A percentile compares a stretch with the other conserved stretches of the same genome.
These are phyloP conservation scores for Floccularia luteovirens DNA, from an alignment of 768 basidiomycete species.

Conservation along the genomic window DNA sequence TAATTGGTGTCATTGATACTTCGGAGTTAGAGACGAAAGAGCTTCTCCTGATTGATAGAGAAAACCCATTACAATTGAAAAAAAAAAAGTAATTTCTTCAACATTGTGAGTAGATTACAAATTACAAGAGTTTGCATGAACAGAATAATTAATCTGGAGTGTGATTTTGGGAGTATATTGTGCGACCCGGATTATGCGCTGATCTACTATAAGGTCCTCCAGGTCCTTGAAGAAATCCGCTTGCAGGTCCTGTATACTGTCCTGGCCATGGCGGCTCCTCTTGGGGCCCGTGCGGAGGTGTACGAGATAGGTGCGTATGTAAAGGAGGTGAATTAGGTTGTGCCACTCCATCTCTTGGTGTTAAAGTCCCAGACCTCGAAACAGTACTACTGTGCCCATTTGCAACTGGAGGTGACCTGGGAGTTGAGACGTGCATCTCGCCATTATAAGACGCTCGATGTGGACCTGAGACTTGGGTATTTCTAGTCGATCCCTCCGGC, in stretches of 20 bases:
- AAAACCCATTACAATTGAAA: too few relatives aligned
- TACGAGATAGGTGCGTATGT: conserved; percentile 8
- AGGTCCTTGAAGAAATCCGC: conserved; percentile 39
- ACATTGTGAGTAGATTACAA: too few relatives aligned
- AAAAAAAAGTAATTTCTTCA: too few relatives aligned
- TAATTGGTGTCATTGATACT: too few relatives aligned
- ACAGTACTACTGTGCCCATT: conserved; percentile 15
- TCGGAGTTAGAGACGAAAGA: too few relatives aligned
- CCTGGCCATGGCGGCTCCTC: conserved; percentile 19
- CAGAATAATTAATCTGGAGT: conserved; percentile 19
- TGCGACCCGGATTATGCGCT: conserved; percentile 47
- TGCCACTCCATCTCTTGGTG: conserved; percentile 13
- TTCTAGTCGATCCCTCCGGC: not conserved
- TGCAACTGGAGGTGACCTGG: conserved; percentile 12
- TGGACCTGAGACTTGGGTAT: too few relatives aligned
- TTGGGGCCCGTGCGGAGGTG: conserved; percentile 9
- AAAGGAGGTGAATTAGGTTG: conserved; percentile 10
- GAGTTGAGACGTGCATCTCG: too few relatives aligned
- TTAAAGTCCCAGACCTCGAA: conserved; percentile 14
- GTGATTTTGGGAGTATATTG: conserved; percentile 51
- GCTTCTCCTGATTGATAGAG: too few relatives aligned
- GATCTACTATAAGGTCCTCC: conserved; percentile 30
- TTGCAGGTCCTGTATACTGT: conserved; percentile 40
- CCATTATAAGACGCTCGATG: not conserved
- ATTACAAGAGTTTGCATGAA: not conserved